phyloP scores from a whole-genome alignment of 1,284 basidiomycete species.

The Heterobasidion occidentale region DNA sequence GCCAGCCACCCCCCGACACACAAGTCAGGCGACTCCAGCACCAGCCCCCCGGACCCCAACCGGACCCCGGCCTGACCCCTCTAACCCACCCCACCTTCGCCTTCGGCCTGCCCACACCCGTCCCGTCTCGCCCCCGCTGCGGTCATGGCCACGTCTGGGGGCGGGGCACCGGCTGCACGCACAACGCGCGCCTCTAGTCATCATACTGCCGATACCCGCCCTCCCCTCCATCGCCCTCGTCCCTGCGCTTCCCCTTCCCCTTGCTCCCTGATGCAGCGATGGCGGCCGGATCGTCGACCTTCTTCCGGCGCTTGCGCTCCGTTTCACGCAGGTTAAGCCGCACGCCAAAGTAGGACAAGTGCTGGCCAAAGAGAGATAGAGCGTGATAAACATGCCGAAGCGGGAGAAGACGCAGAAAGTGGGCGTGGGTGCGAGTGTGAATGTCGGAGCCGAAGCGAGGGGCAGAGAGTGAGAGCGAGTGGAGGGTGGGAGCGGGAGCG shows the following conservation, averaged over 20 bases:
- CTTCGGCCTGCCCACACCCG: too few species aligned
- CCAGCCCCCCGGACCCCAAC: too few species aligned
- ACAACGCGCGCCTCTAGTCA: not conserved
- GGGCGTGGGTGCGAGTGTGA: not conserved
- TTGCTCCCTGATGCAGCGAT: not conserved
- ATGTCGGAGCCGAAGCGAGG: too few species aligned
- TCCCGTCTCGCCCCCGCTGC: too few species aligned
- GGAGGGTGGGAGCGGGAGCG: not conserved
- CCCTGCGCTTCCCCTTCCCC: not conserved
- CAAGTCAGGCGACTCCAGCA: too few species aligned
- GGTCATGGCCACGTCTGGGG: too few species aligned
- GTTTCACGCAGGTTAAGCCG: constrained; percentile 65
- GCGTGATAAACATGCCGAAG: not conserved
- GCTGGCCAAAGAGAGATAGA: constrained; percentile 25
- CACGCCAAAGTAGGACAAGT: constrained; percentile 61
- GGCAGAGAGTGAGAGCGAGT: not conserved
- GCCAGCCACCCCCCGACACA: too few species aligned
- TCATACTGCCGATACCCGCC: not conserved
- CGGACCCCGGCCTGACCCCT: too few species aligned
- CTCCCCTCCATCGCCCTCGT: not conserved
- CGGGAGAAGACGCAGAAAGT: not conserved
- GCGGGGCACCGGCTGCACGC: too few species aligned
- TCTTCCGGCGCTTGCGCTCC: constrained; percentile 52
- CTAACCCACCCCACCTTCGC: too few species aligned
- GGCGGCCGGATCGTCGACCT: constrained; percentile 20